Percentiles rank a stretch among this genome's conserved stretches.
Conservation (phyloP, 2,329 filamentous ascomycete genomes). For the Talaromyces sp. region DNA sequence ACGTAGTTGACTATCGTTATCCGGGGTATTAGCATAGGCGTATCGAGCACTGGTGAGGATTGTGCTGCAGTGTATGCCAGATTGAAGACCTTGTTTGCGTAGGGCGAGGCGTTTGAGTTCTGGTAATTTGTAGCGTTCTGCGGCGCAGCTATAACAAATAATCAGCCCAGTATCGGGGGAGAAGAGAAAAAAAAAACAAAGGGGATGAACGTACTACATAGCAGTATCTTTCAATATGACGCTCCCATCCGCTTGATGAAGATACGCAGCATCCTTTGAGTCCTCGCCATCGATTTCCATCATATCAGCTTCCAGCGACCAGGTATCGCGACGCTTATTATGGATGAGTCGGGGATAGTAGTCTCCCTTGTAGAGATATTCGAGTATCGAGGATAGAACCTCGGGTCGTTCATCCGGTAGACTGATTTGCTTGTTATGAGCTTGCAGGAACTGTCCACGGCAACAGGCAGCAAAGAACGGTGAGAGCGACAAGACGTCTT, state of each 20-base stretch:
- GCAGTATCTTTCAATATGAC: constrained; percentile 85
- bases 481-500: constrained; percentile 82
- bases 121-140: constrained; percentile 83
- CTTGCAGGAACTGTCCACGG: constrained; percentile 66
- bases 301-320: constrained; percentile 75
- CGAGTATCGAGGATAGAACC: constrained; percentile 86
- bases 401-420: constrained; percentile 74
- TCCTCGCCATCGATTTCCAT: constrained; percentile 54
- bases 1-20: constrained; percentile 85
- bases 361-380: constrained; percentile 95
- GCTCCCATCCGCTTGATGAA: constrained; percentile 67
- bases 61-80: constrained; percentile 83
- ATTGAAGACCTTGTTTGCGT: constrained; percentile 90
- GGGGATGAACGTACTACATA: constrained; percentile 53
- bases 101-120: constrained; percentile 87
- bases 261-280: constrained; percentile 69
- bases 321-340: constrained; percentile 79
- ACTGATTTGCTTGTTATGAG: constrained; percentile 67
- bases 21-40: constrained; percentile 90
- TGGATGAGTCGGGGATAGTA: constrained; percentile 86
- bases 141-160: constrained; percentile 56
- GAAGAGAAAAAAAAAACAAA: too few species aligned
- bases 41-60: constrained; percentile 91
- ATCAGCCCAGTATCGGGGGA: neutral
- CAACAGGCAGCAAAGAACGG: constrained; percentile 74